Conservation (phyloP, 169 alveolate species). For the Toxoplasma gondii region DNA sequence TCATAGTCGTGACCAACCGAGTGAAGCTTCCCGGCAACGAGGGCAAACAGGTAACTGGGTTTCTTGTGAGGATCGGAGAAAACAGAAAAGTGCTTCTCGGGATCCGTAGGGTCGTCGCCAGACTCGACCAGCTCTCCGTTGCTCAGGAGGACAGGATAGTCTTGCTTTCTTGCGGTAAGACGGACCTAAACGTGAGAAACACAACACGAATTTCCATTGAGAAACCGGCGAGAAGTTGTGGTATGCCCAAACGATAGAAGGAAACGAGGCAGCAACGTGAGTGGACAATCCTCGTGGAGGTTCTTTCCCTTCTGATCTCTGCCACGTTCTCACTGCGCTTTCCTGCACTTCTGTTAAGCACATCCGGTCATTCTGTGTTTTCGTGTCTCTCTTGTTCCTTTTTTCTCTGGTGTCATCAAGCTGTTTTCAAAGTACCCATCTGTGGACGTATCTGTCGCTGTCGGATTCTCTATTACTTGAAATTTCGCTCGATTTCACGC, state of each 20-base stretch:
- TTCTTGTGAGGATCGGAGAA: conserved; percentile 90
- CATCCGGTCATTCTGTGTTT: no score
- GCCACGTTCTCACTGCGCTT: no score
- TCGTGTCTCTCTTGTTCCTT: neutral
- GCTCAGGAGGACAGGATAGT: conserved; percentile 87
- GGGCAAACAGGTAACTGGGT: conserved; percentile 91
- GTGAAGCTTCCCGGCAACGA: conserved; percentile 90
- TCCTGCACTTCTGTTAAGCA: no score
- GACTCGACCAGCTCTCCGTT: conserved; percentile 84
- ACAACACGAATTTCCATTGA: neutral
- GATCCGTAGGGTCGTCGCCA: conserved; percentile 74
- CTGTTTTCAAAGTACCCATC: no score
- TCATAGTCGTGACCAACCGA: conserved; percentile 49
- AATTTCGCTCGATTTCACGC: no score
- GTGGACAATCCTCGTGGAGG: neutral
- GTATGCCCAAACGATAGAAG: neutral
- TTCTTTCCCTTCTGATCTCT: neutral
- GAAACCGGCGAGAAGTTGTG: neutral
- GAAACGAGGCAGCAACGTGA: neutral
- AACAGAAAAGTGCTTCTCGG: neutral
- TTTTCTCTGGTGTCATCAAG: no score
- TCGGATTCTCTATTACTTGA: no score
- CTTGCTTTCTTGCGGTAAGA: conserved; percentile 85
- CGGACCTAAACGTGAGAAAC: conserved; percentile 70
- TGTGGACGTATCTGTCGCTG: no score